Base-by-base conservation (phyloP, 2,329 filamentous ascomycete species). In the Gaeumannomyces tritici region DNA sequence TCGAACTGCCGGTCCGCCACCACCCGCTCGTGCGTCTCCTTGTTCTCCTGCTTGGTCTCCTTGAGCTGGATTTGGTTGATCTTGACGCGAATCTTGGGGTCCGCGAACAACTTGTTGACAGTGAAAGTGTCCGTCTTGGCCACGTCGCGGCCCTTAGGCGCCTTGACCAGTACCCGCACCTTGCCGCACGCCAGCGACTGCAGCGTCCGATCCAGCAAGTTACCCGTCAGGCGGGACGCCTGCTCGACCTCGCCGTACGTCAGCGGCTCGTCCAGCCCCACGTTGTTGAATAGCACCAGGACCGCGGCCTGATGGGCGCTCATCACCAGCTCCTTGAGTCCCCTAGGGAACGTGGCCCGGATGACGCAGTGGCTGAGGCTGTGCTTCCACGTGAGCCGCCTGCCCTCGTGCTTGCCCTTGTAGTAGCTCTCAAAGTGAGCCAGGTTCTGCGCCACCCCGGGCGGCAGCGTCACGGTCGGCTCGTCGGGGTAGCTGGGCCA, bases 31-130 rank as follows among this genome's bases (percentile, higher is more conserved):
- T 98, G 92, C 1, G 93, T 98, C 69, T 89, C 91, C 75, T 92
- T 90, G 76, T 97, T 97, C 76, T 99, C 95, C 71, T 93, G 89
- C 69, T 89, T 90, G 0, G 95, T 98, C 77, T 99, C 95, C 76
- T 95, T 96, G 60, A 97, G 83, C 76, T 99, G 95, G 68, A 99
- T 95, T 76, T 97, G 93, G 77, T 98, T 99, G 79, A 99, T 97
- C 79, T 99, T 99, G 77, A 99, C 88, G 63, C 92, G 87, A 75
- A 90, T 89, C 74, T 95, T 96, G 26, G 87, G 83, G 71, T 97
- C 89, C 2, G 78, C 78, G 75, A 99, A 99, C 21, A 73, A 73
- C 57, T 82, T 75, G 76, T 97, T 97, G 70, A 96, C 87, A 0
- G 85, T 85, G 70, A 99, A 99, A 0, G 87, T 90, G 75, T 99